A percentile compares a stretch with the other conserved stretches of the same genome.
These are phyloP conservation scores for Brassica cretica DNA, from an alignment of 345 rosid genomes.

Conservation along the genomic window DNA sequence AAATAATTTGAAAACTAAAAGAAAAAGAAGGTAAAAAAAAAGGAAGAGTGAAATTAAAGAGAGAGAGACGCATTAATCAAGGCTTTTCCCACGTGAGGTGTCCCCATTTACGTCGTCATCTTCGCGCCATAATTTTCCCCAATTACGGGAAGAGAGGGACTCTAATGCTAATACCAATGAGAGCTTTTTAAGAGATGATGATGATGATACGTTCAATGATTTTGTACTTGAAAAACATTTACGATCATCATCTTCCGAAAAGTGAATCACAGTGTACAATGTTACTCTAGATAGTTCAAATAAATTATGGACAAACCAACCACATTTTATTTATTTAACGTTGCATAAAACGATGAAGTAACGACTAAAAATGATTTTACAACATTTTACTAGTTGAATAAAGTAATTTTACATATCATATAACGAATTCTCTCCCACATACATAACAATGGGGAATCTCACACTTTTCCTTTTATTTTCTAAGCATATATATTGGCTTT, in stretches of 20 bases:
- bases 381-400: not conserved
- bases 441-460: not conserved
- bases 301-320: not conserved
- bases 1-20: conserved; percentile 8
- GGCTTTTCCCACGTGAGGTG: conserved; percentile 36
- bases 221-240: conserved; percentile 24
- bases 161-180: conserved; percentile 4
- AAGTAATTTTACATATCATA: not conserved
- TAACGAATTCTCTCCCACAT: not conserved
- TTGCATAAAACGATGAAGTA: not conserved
- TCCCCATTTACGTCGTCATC: conserved; percentile 27
- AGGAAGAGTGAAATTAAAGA: not conserved
- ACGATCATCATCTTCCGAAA: conserved; percentile 11
- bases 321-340: not conserved
- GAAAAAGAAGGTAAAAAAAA: not conserved
- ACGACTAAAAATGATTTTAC: not conserved
- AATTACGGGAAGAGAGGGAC: not conserved
- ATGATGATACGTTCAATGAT: conserved; percentile 29
- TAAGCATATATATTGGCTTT: not conserved
- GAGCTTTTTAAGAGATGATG: not conserved
- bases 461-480: conserved; percentile 1
- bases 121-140: conserved; percentile 28
- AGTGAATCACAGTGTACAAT: not conserved
- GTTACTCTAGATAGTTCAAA: not conserved
- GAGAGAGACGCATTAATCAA: conserved; percentile 22